Base-by-base conservation (phyloP, 2,329 filamentous ascomycete genomes). In the Microsporum audouinii region DNA sequence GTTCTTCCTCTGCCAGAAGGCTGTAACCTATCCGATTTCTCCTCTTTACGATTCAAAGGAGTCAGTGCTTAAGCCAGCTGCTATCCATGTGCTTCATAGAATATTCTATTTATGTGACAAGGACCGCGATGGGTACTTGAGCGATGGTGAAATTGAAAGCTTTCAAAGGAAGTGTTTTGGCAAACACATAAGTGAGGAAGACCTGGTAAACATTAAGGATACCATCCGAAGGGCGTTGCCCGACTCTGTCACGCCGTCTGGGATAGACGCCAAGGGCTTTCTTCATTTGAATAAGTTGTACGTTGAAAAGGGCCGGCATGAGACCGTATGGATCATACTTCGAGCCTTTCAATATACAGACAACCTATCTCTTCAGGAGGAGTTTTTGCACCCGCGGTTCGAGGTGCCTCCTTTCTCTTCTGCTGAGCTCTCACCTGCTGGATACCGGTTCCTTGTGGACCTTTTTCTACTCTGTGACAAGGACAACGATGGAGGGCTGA, bases 41-140 rank as follows among this genome's bases (percentile, higher is more conserved):
- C 94, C 94, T 5, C 82, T 99, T 3, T 99, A 95, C 72, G 94
- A 99, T 74, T 91, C 95, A 63, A 99, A 97, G 75, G 94, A 99
- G 75, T 85, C 80, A 0, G 82, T 84, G 61, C 78, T 99, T 58
- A 99, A 99, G 76, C 91, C 91, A 0, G 88, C 88, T 0, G 94
- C 92, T 39, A 83, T 95, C 8, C 88, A 88, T 45, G 94, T 94
- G 2, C 76, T 99, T 59, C 89, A 87, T 68, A 83, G 94, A 57
- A 89, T 99, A 58, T 99, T 99, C 75, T 97, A 95, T 70, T 82
- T 99, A 2, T 95, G 89, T 69, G 94, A 99, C 73, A 94, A 91
- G 75, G 94, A 99, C 69, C 91, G 96, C 71, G 94, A 99, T 72
- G 92, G 92, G 2, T 88, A 88, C 68, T 80, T 97, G 66, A 95